Conservation (phyloP, 2,329 filamentous ascomycete species). For the Aspergillus transmontanensis region DNA sequence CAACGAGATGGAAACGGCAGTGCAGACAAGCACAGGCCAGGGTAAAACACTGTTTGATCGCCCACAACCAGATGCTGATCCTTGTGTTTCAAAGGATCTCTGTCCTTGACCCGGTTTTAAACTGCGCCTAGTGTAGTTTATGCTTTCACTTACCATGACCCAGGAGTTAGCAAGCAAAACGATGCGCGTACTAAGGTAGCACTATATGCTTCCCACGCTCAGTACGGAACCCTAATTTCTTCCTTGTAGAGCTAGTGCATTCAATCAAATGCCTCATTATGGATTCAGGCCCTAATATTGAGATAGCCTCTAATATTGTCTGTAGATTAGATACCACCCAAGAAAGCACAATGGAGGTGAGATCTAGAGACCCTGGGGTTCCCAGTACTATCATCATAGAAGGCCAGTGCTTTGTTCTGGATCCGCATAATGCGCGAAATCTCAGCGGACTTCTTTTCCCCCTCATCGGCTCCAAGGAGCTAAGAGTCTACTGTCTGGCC, state of each 20-base stretch:
- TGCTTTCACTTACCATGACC: not conserved
- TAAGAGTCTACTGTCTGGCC: not conserved
- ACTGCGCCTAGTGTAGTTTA: not conserved
- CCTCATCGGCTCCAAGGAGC: not conserved
- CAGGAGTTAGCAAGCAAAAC: not conserved
- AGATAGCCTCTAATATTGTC: not conserved
- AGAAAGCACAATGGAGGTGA: too few relatives aligned
- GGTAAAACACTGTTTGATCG: not conserved
- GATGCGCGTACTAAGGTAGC: not conserved
- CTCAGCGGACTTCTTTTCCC: not conserved
- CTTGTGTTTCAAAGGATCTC: not conserved
- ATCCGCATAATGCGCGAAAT: not conserved
- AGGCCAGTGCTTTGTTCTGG: not conserved
- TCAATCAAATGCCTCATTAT: not conserved
- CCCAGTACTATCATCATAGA: not conserved
- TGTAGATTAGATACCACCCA: too few relatives aligned
- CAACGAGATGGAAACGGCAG: not conserved
- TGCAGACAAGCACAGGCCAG: not conserved
- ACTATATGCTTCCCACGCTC: not conserved
- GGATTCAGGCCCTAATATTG: not conserved
- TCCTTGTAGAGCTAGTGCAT: not conserved
- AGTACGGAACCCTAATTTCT: too few relatives aligned
- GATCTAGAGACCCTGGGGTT: rapidly evolving
- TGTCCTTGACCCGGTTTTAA: too few relatives aligned
- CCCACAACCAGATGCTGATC: not conserved